Evolutionary conservation across 2,329 filamentous ascomycete genomes (phyloP).

Genomic region (Berkeleyomyces rouxiae): DNA sequence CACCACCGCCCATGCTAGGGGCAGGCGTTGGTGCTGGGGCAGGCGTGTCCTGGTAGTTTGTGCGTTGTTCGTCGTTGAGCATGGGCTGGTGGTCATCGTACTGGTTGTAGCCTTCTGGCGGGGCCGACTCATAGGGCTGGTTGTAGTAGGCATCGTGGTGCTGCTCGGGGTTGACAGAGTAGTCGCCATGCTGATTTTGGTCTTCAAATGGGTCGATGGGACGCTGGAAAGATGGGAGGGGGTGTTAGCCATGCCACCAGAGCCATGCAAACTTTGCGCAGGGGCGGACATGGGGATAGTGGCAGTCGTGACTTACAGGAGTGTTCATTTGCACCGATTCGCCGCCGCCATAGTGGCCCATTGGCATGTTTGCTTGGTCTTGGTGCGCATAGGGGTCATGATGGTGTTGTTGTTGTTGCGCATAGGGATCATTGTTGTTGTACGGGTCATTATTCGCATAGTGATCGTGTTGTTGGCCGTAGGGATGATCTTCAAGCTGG

Average conservation of each 20-base stretch:
- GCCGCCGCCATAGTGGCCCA: conserved; percentile 29
- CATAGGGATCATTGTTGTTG: conserved; percentile 11
- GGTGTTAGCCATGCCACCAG: not conserved
- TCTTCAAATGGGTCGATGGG: conserved; percentile 34
- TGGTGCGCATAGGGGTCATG: conserved; percentile 10
- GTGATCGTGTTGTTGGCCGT: conserved; percentile 30
- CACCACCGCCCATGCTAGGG: conserved; percentile 6
- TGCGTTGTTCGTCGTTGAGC: conserved; percentile 42
- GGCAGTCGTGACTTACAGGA: conserved; percentile 44
- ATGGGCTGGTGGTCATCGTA: conserved; percentile 63
- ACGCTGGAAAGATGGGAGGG: conserved; percentile 23
- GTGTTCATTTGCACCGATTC: conserved; percentile 73
- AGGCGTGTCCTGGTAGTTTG: conserved; percentile 32
- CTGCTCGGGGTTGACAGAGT: conserved; percentile 63
- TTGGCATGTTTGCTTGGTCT: conserved; percentile 4
- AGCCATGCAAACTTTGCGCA: conserved; percentile 13
- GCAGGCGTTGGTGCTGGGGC: conserved; percentile 23
- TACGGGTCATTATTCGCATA: conserved; percentile 35
- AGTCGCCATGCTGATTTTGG: conserved; percentile 41
- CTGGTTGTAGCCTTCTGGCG: conserved; percentile 42
- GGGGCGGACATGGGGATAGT: not conserved
- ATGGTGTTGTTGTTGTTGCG: conserved; percentile 31
- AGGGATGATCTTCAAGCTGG: conserved; percentile 66
- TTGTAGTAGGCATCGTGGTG: conserved; percentile 82
- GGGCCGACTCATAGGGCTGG: conserved; percentile 48